Conservation (phyloP, 2,329 filamentous ascomycete species). For the Xylaria sp. region DNA sequence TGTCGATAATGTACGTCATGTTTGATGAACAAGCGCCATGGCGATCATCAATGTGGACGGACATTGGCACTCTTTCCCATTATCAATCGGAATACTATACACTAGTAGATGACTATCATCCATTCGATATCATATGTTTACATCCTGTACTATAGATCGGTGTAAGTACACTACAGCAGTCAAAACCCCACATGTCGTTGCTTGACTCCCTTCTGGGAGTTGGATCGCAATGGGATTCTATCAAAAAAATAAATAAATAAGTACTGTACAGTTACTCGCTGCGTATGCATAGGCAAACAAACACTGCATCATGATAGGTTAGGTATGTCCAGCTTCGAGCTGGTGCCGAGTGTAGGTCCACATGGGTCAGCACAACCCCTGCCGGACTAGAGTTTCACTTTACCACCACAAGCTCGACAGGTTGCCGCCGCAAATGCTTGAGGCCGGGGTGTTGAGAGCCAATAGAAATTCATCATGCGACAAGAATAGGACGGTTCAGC, state of each 20-base stretch:
- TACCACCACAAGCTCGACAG: conserved; percentile 34
- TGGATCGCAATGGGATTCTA: not conserved
- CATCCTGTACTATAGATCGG: no score
- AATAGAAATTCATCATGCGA: conserved; percentile 27
- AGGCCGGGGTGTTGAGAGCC: conserved; percentile 31
- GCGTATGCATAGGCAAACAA: not conserved
- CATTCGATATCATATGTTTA: conserved; percentile 1
- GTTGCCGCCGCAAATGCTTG: conserved; percentile 35
- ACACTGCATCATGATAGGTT: not conserved
- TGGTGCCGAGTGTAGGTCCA: conserved; percentile 7
- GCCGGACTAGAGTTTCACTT: conserved; percentile 35
- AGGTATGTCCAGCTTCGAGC: conserved; percentile 1
- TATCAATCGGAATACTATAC: not conserved
- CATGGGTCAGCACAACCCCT: conserved; percentile 21
- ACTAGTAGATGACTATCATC: not conserved
- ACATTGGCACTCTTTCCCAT: not conserved
- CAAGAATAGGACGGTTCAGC: conserved; percentile 35
- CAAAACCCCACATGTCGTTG: not conserved
- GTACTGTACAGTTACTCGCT: no score
- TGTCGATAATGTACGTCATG: conserved; percentile 14
- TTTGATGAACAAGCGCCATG: conserved; percentile 25
- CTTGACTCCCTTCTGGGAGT: not conserved
- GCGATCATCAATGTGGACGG: conserved; percentile 10
- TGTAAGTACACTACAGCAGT: not conserved
- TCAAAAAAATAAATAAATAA: no score